Percentiles rank a stretch among this genome's conserved stretches.
phyloP scores from a whole-genome alignment of 345 rosid species.

The Eucalyptus pumila region DNA sequence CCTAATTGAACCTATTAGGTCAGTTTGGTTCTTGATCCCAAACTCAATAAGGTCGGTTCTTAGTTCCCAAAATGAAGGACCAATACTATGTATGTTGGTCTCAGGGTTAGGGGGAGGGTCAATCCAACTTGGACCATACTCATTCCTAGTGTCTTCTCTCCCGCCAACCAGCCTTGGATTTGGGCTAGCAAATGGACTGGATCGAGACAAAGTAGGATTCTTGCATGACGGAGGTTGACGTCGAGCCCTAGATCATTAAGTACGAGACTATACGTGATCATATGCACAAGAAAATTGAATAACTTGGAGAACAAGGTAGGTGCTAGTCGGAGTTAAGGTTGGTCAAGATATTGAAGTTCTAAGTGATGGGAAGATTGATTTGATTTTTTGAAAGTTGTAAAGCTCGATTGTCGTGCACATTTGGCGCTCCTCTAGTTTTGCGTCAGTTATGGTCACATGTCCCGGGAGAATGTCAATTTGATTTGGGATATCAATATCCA shows the following conservation, averaged over 20 bases:
- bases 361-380: not conserved
- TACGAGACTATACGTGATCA: not conserved
- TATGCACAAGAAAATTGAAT: not conserved
- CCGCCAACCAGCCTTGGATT: accelerated
- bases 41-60: accelerated
- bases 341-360: not conserved
- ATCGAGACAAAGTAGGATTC: not conserved
- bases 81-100: accelerated
- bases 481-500: not conserved
- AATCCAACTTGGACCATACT: no score
- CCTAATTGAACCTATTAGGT: no score
- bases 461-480: not conserved
- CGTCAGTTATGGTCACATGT: not conserved
- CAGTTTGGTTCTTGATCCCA: accelerated
- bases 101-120: no score
- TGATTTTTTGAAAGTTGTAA: not conserved
- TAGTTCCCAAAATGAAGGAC: no score
- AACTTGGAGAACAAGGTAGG: not conserved
- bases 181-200: not conserved
- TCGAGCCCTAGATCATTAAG: not conserved
- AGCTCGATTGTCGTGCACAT: not conserved
- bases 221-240: not conserved
- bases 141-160: no score
- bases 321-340: not conserved
- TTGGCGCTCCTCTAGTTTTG: not conserved